Percentiles rank a stretch among this genome's conserved stretches.
Evolutionary conservation across 169 alveolate genomes (phyloP).

Genomic region (Eimeria falciformis): DNA sequence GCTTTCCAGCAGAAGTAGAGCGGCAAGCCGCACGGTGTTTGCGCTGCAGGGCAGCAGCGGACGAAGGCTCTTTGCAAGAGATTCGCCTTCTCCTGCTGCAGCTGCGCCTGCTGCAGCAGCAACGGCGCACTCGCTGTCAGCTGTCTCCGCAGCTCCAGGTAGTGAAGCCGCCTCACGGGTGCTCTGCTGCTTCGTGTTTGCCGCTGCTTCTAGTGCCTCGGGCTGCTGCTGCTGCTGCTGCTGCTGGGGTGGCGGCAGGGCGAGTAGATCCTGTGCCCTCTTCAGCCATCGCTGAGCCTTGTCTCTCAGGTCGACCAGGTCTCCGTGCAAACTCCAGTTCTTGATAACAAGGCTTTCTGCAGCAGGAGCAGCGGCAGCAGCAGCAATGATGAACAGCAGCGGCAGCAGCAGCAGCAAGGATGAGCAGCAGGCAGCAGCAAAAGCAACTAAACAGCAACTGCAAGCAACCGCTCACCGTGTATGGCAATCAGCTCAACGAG

Average conservation of each 20-base stretch:
- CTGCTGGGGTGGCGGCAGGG: conserved; percentile 55
- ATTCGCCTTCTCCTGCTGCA: conserved; percentile 35
- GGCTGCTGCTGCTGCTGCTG: conserved; percentile 50
- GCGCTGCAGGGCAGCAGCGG: conserved; percentile 72
- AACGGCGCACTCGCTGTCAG: not conserved
- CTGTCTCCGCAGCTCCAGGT: conserved; percentile 24
- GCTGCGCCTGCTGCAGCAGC: conserved; percentile 55
- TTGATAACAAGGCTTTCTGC: conserved; percentile 72
- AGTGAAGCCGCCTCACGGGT: not conserved
- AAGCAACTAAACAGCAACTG: not conserved
- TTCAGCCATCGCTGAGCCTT: conserved; percentile 79
- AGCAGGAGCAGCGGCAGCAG: conserved; percentile 11
- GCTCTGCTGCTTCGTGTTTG: too few relatives aligned
- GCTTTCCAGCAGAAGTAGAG: conserved; percentile 78
- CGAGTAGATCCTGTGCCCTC: conserved; percentile 76
- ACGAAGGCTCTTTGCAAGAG: conserved; percentile 38
- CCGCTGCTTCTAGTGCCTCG: not conserved
- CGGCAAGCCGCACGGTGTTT: conserved; percentile 73
- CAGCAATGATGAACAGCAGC: conserved; percentile 12
- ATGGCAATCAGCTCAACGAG: conserved; percentile 60
- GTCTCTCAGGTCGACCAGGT: conserved; percentile 73
- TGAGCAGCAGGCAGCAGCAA: not conserved
- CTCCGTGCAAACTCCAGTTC: conserved; percentile 76
- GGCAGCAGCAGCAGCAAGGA: not conserved
- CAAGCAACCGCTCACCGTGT: conserved; percentile 38